A percentile compares a stretch with the other conserved stretches of the same genome.
These are phyloP conservation scores for Trametes versicolor DNA, from an alignment of 1,284 basidiomycete genomes.

Conservation along the genomic window DNA sequence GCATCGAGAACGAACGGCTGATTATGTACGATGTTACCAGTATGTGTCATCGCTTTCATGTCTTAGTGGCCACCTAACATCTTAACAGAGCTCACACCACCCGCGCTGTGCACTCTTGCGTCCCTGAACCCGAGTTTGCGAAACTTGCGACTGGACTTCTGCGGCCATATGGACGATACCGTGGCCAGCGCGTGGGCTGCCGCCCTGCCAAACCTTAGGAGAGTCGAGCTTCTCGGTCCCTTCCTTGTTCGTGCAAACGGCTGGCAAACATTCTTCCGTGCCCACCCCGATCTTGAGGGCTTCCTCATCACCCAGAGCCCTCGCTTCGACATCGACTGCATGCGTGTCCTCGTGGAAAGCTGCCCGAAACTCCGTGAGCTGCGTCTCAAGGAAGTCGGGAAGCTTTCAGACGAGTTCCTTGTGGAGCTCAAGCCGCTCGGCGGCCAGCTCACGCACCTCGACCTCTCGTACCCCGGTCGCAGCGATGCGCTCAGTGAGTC, in stretches of 20 bases:
- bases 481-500: conserved; percentile 54
- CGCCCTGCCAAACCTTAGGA: conserved; percentile 72
- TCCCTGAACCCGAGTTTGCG: conserved; percentile 86
- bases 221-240: conserved; percentile 87
- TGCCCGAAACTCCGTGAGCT: conserved; percentile 77
- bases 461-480: conserved; percentile 55
- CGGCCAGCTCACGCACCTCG: conserved; percentile 57
- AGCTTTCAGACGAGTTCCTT: conserved; percentile 74
- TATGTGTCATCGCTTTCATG: conserved; percentile 51
- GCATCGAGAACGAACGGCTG: conserved; percentile 72
- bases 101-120: conserved; percentile 74
- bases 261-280: conserved; percentile 83
- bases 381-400: conserved; percentile 83
- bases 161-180: conserved; percentile 84
- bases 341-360: conserved; percentile 67
- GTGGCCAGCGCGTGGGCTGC: conserved; percentile 73
- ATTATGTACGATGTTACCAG: conserved; percentile 93
- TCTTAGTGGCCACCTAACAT: not conserved
- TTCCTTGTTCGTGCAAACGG: conserved; percentile 84
- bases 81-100: conserved; percentile 64
- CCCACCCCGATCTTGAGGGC: conserved; percentile 67
- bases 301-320: conserved; percentile 90
- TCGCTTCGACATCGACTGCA: conserved; percentile 83
- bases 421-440: conserved; percentile 58
- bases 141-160: conserved; percentile 83